phyloP scores from a whole-genome alignment of 495 filamentous ascomycete species.

The Talaromyces borbonicus region DNA sequence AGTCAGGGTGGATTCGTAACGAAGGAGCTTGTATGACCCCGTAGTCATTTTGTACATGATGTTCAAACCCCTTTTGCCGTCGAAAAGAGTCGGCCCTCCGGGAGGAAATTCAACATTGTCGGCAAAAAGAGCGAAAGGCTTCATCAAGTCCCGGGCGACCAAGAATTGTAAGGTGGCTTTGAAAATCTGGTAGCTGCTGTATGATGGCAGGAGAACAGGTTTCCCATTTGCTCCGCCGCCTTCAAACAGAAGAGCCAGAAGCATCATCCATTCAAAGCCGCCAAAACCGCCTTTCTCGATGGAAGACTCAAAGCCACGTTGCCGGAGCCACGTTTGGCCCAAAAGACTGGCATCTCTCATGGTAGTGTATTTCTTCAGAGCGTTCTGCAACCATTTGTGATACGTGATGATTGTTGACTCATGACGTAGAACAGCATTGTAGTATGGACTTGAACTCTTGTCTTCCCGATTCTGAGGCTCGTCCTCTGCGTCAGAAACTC shows the following conservation, averaged over 20 bases:
- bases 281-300: constrained; percentile 80
- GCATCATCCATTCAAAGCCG: constrained; percentile 76
- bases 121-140: constrained; percentile 47
- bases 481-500: constrained; percentile 31
- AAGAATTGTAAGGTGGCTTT: constrained; percentile 84
- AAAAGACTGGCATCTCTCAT: constrained; percentile 79
- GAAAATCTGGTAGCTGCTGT: constrained; percentile 90
- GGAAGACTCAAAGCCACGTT: constrained; percentile 65
- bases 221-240: constrained; percentile 59
- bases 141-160: constrained; percentile 56
- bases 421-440: constrained; percentile 77
- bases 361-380: constrained; percentile 53
- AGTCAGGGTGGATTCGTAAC: constrained; percentile 61
- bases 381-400: constrained; percentile 56
- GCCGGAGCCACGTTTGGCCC: constrained; percentile 78
- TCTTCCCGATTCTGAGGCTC: constrained; percentile 23
- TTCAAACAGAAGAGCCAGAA: constrained; percentile 73
- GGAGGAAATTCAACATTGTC: constrained; percentile 21
- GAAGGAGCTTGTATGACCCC: constrained; percentile 67
- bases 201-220: constrained; percentile 60
- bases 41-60: constrained; percentile 83
- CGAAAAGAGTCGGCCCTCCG: constrained; percentile 43
- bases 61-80: constrained; percentile 64
- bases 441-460: constrained; percentile 60
- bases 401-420: constrained; percentile 65